phyloP scores from a whole-genome alignment of 805 yeast genomes.

The Starmerella floris region DNA sequence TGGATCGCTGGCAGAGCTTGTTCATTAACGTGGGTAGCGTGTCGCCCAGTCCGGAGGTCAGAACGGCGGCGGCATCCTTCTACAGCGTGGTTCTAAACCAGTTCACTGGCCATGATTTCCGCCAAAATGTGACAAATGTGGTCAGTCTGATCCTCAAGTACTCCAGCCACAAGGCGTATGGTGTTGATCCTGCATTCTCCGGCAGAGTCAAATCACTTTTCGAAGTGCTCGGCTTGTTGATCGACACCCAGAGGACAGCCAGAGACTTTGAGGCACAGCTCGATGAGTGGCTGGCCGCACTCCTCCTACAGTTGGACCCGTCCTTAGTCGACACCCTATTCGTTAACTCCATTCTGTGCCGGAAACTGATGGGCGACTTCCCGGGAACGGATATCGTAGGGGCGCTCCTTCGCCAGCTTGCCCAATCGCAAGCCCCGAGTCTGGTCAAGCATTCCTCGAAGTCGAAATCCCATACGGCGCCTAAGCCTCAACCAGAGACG shows the following conservation, averaged over 20 bases:
- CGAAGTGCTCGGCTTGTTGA: neutral
- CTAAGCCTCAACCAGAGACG: slow-evolving; percentile 5
- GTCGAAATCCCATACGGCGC: neutral
- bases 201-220: neutral
- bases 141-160: neutral
- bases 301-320: slow-evolving; percentile 9
- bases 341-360: slow-evolving; percentile 9
- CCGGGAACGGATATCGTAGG: slow-evolving; percentile 13
- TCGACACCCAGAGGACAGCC: neutral
- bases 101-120: slow-evolving; percentile 1
- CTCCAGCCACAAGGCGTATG: neutral
- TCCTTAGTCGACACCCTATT: slow-evolving; percentile 11
- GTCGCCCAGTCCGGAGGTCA: slow-evolving; percentile 18
- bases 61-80: slow-evolving; percentile 25
- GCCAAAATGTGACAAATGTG: slow-evolving; percentile 1
- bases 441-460: neutral
- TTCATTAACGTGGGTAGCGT: slow-evolving; percentile 21
- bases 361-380: slow-evolving; percentile 14
- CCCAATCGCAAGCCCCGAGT: slow-evolving; percentile 12
- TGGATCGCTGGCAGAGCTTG: slow-evolving; percentile 22
- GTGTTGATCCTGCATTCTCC: neutral
- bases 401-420: slow-evolving; percentile 15
- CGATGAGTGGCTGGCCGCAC: slow-evolving; percentile 13
- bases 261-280: slow-evolving; percentile 2
- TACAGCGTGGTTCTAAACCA: slow-evolving; percentile 17